Base-by-base conservation (phyloP, 257 asterid genomes). In the Nicotiana otophora region DNA sequence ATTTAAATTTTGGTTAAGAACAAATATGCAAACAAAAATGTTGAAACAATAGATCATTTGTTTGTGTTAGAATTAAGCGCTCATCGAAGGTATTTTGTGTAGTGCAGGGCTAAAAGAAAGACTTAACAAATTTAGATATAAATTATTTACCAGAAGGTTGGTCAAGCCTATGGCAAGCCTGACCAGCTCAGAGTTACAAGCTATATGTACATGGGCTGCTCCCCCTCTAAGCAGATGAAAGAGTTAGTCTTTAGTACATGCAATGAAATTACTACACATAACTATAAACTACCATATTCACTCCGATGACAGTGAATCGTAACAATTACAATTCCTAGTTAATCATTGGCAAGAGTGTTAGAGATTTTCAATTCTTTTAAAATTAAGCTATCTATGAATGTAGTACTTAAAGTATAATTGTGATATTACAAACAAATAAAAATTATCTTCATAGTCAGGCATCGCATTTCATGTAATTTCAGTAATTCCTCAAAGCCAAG, bases 191-290 rank as follows among this genome's bases (percentile, higher is more conserved):
- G 92, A 87, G 81, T 95, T 95, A 83, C 98, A 91, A 20, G 98
- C 98, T 81, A 95, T 92, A 85, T 95, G 98, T 53, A 93, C 95
- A 83, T 89, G 98, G 82, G 98, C 93, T 80, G 98, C 98, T 36
- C 98, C 97, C 34, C 98, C 98, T 95, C 85, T 30, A 42, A 14
- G 34, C 61, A 80, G 61, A 46, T 46, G 20, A 46, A 72, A 72
- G 8, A 46, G 61, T 46, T 23, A 20, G 12, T 2, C 57, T 34
- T 10, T n/a, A 33, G 53, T 33, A 69, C 0, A 69, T 69, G 4
- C 3, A 69, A n/a, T 69, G 77, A n/a, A 69, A 36, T 17, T 10
- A 42, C 31, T 30, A 30, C 31, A 30, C 3, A 30, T 2, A 30
- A 30, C 31, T 30, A 42, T 9, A 42, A 42, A 42, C 51, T 42